Base-by-base conservation (phyloP, 805 yeast genomes). In the Monosporozyma yasuniensis region DNA sequence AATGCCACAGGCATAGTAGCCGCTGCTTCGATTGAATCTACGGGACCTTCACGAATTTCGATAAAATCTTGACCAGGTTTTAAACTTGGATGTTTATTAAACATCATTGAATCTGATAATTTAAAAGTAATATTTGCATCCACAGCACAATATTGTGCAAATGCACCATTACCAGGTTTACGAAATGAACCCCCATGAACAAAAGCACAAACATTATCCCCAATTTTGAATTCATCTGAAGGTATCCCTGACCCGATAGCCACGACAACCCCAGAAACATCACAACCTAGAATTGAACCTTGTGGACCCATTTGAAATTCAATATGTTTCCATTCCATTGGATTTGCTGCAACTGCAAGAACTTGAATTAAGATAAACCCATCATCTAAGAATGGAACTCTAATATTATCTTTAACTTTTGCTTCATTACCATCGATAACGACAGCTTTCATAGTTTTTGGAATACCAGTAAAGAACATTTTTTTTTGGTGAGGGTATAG, bases 261-360 rank as follows among this genome's bases (percentile, higher is more conserved):
- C 22, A 79, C 74, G 39, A 83, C 79, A 22, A 67, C 69, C 35
- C 88, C 88, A 30, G 82, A 65, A 28, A 73, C 76, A 59, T 84
- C 89, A 49, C 79, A 68, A 12, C 90, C 91, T 21, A 72, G 62
- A 35, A 80, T 71, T 18, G 71, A 61, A 16, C 82, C 84, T 32
- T 72, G 62, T 1, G 53, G 62, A 19, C 79, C 78, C 48, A 66
- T 56, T 8, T 68, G 57, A 47, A 51, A 63, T 7, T 59, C 72
- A 34, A 75, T 61, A 58, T 80, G 84, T 58, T 81, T 81, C 82
- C 83, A 81, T 59, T 84, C 90, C 11, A 84, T 77, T 39, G 89
- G 88, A 59, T 84, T 84, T 25, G 73, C 71, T 1, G 84, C 87
- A 46, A 66, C 75, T 6, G 84, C 78, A n/a, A 65, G 59, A 2